These are phyloP conservation scores for Ogataea polymorpha DNA, from an alignment of 805 yeast species.

Conservation along the genomic window DNA sequence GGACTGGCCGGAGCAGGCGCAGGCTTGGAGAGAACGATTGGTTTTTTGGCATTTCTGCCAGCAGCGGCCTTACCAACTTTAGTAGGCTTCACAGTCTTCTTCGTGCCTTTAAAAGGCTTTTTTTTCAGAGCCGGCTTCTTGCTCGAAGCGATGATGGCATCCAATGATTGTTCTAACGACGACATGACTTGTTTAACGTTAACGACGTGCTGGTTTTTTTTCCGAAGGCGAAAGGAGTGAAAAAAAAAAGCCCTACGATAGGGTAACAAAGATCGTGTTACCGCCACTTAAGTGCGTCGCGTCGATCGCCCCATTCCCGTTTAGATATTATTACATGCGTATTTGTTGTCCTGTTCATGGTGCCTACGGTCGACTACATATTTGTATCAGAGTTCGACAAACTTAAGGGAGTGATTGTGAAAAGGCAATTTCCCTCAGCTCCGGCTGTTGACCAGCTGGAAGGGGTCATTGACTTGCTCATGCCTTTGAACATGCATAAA, in stretches of 20 bases:
- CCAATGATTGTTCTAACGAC: conserved; percentile 88
- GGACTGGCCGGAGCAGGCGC: conserved; percentile 21
- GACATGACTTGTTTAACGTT: conserved; percentile 47
- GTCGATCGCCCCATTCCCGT: conserved; percentile 6
- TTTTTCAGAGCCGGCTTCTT: conserved; percentile 33
- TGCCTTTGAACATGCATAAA: conserved; percentile 40
- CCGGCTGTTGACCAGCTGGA: conserved; percentile 58
- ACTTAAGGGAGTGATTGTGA: conserved; percentile 65
- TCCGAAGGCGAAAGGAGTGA: conserved; percentile 12
- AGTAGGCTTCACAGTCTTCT: conserved; percentile 30
- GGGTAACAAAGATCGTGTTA: conserved; percentile 5
- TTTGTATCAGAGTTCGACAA: conserved; percentile 79
- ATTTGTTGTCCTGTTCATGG: conserved; percentile 1
- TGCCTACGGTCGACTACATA: conserved; percentile 24
- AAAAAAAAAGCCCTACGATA: not conserved
- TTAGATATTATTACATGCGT: conserved; percentile 5
- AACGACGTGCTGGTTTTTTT: conserved; percentile 2
- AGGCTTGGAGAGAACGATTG: conserved; percentile 18
- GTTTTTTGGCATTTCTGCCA: conserved; percentile 11
- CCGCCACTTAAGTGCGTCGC: conserved; percentile 1
- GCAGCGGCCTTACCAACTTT: conserved; percentile 32
- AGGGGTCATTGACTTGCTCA: conserved; percentile 20
- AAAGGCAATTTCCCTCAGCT: conserved; percentile 54
- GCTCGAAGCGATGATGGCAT: conserved; percentile 78
- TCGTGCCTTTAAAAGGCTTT: conserved; percentile 28